Evolutionary conservation across 2,329 filamentous ascomycete genomes (phyloP).

Genomic region (Blastomyces emzantsi): DNA sequence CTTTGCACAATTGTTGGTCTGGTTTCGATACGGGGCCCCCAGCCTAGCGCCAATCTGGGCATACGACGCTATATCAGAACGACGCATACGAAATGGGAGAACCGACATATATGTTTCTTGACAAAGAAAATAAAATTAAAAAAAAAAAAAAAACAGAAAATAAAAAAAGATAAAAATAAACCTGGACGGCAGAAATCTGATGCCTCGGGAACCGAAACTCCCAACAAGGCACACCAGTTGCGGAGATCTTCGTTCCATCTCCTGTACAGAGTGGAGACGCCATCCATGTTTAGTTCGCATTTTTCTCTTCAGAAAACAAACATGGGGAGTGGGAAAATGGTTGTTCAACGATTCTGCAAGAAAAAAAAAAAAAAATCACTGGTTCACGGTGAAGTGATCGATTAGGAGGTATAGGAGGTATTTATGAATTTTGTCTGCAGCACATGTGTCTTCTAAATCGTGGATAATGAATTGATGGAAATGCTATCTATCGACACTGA

Average conservation of each 20-base stretch:
- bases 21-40: not conserved
- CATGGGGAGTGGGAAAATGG: not conserved
- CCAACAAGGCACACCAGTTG: not conserved
- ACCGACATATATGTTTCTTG: not conserved
- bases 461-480: not conserved
- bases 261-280: not conserved
- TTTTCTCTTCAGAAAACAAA: not conserved
- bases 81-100: not conserved
- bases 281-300: not conserved
- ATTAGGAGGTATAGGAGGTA: not conserved
- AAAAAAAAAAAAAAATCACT: not conserved
- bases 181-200: not conserved
- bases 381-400: not conserved
- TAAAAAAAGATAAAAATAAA: not conserved
- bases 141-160: too few species aligned
- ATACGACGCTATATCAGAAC: not conserved
- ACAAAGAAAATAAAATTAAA: not conserved
- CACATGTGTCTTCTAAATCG: not conserved
- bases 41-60: not conserved
- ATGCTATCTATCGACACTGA: not conserved
- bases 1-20: not conserved
- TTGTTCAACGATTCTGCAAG: not conserved
- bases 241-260: not conserved
- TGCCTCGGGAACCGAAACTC: not conserved
- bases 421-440: not conserved